Evolutionary conservation across 1,139 yeast genomes (phyloP).

Genomic region (Blastobotrys malaysiensis): DNA sequence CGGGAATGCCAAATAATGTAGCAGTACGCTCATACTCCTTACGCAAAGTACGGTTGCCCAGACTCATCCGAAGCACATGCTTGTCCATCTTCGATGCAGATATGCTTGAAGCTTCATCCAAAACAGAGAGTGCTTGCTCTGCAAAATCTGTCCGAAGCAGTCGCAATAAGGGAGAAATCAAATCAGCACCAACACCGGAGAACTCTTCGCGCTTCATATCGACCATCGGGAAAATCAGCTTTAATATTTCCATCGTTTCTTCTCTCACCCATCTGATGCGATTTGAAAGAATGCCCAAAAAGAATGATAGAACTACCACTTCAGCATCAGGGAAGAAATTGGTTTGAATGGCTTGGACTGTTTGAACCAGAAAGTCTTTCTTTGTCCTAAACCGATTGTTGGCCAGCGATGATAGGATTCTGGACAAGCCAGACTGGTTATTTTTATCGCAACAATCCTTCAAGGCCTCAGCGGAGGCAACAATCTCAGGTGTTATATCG

Average conservation of each 20-base stretch:
- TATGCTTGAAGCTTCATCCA: constrained; percentile 80
- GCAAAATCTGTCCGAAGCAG: constrained; percentile 82
- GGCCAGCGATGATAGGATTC: constrained; percentile 70
- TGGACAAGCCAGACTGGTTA: constrained; percentile 55
- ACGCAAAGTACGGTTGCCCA: constrained; percentile 73
- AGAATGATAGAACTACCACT: constrained; percentile 66
- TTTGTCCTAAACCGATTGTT: constrained; percentile 80
- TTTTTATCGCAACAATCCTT: constrained; percentile 56
- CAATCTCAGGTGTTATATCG: constrained; percentile 37
- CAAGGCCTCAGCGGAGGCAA: constrained; percentile 33
- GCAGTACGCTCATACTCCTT: constrained; percentile 83
- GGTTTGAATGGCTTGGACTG: constrained; percentile 60
- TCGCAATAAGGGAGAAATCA: constrained; percentile 82
- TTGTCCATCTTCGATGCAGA: constrained; percentile 88
- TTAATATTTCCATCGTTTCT: constrained; percentile 73
- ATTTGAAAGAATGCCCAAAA: constrained; percentile 75
- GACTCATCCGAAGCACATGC: constrained; percentile 84
- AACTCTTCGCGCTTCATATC: constrained; percentile 77
- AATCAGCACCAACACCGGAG: constrained; percentile 88
- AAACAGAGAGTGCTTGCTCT: constrained; percentile 78
- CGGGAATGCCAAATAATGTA: constrained; percentile 91
- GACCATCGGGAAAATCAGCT: constrained; percentile 67
- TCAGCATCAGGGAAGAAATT: constrained; percentile 72
- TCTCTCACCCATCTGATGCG: constrained; percentile 69
- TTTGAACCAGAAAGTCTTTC: constrained; percentile 79